A percentile compares a stretch with the other conserved stretches of the same genome.
Conservation (phyloP, 2,329 filamentous ascomycete genomes). For the Lasiodiplodia theobromae region DNA sequence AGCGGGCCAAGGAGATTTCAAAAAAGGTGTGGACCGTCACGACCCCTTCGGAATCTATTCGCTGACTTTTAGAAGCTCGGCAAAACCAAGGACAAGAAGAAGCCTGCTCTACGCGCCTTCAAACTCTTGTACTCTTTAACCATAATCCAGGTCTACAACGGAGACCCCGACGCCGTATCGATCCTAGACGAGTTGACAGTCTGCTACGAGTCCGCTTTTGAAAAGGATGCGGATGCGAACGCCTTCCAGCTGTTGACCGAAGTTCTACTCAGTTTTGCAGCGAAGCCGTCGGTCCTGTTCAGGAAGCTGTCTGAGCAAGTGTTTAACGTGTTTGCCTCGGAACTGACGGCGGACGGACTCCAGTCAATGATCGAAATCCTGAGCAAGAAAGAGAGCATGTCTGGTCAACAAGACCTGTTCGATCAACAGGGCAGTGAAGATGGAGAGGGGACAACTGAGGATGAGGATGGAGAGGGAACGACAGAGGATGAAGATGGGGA, state of each 20-base stretch:
- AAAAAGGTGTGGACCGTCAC: constrained; percentile 34
- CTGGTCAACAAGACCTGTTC: constrained; percentile 88
- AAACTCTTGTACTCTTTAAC: constrained; percentile 84
- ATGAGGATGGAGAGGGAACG: neutral
- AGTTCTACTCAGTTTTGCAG: constrained; percentile 87
- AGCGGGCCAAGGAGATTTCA: constrained; percentile 41
- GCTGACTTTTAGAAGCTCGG: constrained; percentile 30
- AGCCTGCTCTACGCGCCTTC: constrained; percentile 67
- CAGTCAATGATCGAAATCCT: constrained; percentile 73
- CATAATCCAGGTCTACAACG: constrained; percentile 87
- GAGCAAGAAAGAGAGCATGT: constrained; percentile 77
- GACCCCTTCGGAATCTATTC: neutral
- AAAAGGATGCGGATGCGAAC: constrained; percentile 46
- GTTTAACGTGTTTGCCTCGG: constrained; percentile 79
- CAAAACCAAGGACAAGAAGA: constrained; percentile 40
- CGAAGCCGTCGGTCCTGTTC: constrained; percentile 83
- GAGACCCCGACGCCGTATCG: constrained; percentile 83
- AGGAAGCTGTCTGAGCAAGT: constrained; percentile 87
- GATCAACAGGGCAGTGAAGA: constrained; percentile 61
- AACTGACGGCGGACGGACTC: constrained; percentile 76
- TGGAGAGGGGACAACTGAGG: constrained; percentile 43
- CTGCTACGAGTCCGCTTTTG: constrained; percentile 58
- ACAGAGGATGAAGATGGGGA: constrained; percentile 55
- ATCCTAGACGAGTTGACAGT: constrained; percentile 82
- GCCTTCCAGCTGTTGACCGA: constrained; percentile 79